Evolutionary conservation across 2,329 filamentous ascomycete species (phyloP).

Genomic region (Raffaelea deltoideospora): DNA sequence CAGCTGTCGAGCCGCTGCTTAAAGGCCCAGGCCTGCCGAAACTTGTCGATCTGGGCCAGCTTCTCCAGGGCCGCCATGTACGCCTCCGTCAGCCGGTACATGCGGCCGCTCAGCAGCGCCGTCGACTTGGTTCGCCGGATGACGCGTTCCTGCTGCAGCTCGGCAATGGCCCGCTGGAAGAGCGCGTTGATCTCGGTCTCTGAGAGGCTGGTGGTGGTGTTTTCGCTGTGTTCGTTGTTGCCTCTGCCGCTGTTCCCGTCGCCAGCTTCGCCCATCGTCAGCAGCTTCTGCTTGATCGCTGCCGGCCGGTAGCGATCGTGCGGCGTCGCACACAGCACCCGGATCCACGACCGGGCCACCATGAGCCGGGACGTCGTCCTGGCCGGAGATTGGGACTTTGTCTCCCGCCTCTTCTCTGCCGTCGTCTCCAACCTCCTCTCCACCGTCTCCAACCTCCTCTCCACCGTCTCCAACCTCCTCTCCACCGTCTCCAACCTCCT

Average conservation of each 20-base stretch:
- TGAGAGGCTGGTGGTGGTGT: constrained; percentile 7
- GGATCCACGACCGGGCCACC: constrained; percentile 29
- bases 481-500: constrained; percentile 10
- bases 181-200: constrained; percentile 25
- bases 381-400: background rate
- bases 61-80: constrained; percentile 43
- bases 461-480: constrained; percentile 6
- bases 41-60: constrained; percentile 36
- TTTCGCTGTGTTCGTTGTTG: background rate
- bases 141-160: constrained; percentile 35
- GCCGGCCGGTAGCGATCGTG: constrained; percentile 31
- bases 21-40: constrained; percentile 40
- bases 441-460: constrained; percentile 10
- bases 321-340: constrained; percentile 40
- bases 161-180: constrained; percentile 31
- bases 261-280: constrained; percentile 24
- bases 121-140: constrained; percentile 45
- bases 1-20: constrained; percentile 43
- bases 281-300: constrained; percentile 33
- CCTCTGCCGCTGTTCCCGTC: constrained; percentile 6
- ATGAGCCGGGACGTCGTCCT: background rate
- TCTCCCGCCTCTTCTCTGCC: background rate
- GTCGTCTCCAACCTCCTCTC: constrained; percentile 7
- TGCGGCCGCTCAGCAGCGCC: constrained; percentile 39
- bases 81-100: constrained; percentile 46